Base-by-base conservation (phyloP, 139 green algal genomes). In the Zygnema cylindricum region DNA sequence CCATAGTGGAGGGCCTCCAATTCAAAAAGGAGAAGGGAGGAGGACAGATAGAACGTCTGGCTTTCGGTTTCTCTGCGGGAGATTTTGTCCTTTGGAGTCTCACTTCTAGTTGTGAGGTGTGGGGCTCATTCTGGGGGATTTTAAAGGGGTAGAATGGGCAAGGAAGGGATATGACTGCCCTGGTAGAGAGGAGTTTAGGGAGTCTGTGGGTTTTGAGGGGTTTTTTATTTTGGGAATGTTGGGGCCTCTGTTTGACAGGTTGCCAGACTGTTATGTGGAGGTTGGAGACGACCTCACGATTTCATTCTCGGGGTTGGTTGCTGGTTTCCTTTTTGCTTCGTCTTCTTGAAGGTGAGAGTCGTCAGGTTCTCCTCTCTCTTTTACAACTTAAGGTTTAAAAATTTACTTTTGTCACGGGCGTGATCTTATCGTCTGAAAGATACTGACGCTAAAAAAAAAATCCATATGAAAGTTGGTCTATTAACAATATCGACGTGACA, bases 51-150 rank as follows among this genome's bases (percentile, higher is more conserved):
- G 0, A 76, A 32, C 36, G 43, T 38, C 32, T 89, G 36, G 84
- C 84, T 21, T 71, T 83, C 21, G 84, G 84, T 16, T 89, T 89
- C 43, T 25, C 84, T 43, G 84, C 76, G 2, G 30, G 73, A 1
- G 84, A 89, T n/a, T 89, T 89, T 89, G 84, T 89, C 22, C n/a
- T 89, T 11, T 89, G 84, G 84, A 89, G 54, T 42, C 22, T 89
- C 33, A 69, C 30, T 43, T 36, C 32, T 0, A 76, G 87, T 40
- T 1, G 35, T 25, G 73, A 89, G 84, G 84, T 89, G 38, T 2
- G 78, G 38, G 16, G 71, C 16, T 73, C 30, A 25, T 73, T 73
- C 57, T 73, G 25, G n/a, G n/a, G n/a, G n/a, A n/a, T n/a, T n/a
- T n/a, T n/a, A n/a, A n/a, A n/a, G n/a, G n/a, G n/a, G n/a, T n/a